These are phyloP conservation scores for Oryza officinalis DNA, from an alignment of 176 grass and related monocot species.

Conservation along the genomic window DNA sequence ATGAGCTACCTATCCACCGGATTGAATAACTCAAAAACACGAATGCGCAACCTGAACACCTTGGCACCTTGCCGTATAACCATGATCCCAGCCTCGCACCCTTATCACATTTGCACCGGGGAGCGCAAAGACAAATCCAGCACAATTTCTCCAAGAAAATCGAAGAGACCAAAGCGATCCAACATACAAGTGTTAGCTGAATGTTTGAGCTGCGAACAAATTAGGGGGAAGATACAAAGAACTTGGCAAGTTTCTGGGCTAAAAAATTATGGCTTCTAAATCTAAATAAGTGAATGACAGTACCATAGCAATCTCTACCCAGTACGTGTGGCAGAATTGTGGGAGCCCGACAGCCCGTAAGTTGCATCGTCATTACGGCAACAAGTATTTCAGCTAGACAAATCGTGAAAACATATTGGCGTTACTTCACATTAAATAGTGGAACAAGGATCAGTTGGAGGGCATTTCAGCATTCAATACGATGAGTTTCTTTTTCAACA, in stretches of 20 bases:
- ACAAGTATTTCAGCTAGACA: neutral
- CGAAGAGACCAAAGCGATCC: no score
- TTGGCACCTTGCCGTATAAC: no score
- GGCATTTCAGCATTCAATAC: neutral
- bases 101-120: no score
- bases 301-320: neutral
- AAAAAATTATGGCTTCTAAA: neutral
- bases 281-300: neutral
- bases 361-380: neutral
- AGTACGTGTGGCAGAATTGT: neutral
- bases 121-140: neutral
- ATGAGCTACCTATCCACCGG: neutral
- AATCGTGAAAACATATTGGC: neutral
- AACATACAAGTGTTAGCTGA: no score
- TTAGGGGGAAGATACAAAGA: neutral
- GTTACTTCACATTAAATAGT: slow-evolving; percentile 18
- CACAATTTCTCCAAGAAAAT: neutral
- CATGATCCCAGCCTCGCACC: no score
- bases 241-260: neutral
- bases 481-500: slow-evolving; percentile 30
- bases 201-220: neutral
- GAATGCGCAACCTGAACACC: no score
- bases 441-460: neutral
- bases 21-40: no score
- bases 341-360: neutral